These are phyloP conservation scores for Claviceps arundinis DNA, from an alignment of 2,329 filamentous ascomycete genomes.

Conservation along the genomic window DNA sequence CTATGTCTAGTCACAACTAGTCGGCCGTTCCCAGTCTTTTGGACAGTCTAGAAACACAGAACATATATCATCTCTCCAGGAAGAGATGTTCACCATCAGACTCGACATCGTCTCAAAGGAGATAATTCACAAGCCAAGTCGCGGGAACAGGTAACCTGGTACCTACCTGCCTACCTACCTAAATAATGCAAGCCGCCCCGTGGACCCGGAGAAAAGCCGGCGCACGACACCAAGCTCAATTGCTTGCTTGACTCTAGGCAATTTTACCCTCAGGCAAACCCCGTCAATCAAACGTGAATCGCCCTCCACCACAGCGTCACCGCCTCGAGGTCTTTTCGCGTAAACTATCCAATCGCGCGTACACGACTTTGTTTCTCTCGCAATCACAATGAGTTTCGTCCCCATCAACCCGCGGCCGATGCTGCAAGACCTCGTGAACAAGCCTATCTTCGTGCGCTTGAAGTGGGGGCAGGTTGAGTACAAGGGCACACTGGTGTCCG, in stretches of 20 bases:
- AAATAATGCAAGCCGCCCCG: too few species aligned
- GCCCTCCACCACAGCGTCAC: not conserved
- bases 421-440: constrained; percentile 86
- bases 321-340: not conserved
- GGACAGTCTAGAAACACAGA: too few species aligned
- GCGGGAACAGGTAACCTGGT: not conserved
- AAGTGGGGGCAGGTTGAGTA: constrained; percentile 99
- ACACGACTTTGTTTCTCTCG: not conserved
- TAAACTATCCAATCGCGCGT: not conserved
- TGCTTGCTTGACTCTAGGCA: not conserved
- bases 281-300: not conserved
- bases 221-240: too few species aligned
- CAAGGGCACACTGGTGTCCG: constrained; percentile 80
- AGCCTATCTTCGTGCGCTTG: constrained; percentile 78
- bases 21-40: too few species aligned
- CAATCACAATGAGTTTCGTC: constrained; percentile 47
- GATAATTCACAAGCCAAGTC: not conserved
- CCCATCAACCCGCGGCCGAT: constrained; percentile 95
- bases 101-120: not conserved
- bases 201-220: constrained; percentile 5
- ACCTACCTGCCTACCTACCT: too few species aligned
- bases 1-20: too few species aligned
- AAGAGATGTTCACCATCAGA: too few species aligned
- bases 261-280: constrained; percentile 1
- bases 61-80: too few species aligned